phyloP scores from a whole-genome alignment of 2,329 filamentous ascomycete genomes.

The Ophiostoma triangulosporum region DNA sequence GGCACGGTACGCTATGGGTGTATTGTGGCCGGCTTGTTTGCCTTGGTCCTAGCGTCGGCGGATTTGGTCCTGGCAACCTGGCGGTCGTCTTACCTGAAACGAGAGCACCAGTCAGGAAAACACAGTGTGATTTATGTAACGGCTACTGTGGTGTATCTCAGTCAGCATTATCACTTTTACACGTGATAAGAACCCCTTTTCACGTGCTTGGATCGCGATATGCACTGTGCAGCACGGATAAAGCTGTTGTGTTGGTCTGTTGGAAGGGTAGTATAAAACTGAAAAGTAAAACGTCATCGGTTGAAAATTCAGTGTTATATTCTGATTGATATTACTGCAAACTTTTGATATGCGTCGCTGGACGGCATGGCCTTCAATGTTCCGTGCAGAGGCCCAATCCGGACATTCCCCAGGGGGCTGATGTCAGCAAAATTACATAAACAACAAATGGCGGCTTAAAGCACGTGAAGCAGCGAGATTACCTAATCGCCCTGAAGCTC shows the following conservation, averaged over 20 bases:
- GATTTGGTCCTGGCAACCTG: too few species aligned
- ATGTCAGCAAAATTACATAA: background rate
- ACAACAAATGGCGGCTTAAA: background rate
- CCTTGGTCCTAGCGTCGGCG: too few species aligned
- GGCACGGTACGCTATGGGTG: too few species aligned
- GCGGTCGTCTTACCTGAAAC: background rate
- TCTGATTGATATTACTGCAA: background rate
- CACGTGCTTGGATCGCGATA: background rate
- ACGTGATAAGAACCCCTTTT: background rate
- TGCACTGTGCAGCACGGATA: background rate
- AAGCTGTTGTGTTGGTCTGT: too few species aligned
- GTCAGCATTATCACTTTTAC: background rate
- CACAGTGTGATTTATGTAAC: background rate
- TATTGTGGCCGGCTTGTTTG: too few species aligned
- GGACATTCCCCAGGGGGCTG: background rate
- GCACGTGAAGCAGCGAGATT: background rate
- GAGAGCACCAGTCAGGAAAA: background rate
- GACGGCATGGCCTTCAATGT: too few species aligned
- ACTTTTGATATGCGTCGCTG: background rate
- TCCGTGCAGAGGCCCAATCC: background rate
- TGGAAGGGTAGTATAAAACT: too few species aligned
- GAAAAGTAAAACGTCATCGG: too few species aligned
- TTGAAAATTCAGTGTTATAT: too few species aligned
- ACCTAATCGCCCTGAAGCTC: background rate
- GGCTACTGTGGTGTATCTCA: background rate